Evolutionary conservation across 306 rosid species (phyloP), one percentile per base, ranked within the genome.

Genomic region (Oemleria cerasiformis): DNA sequence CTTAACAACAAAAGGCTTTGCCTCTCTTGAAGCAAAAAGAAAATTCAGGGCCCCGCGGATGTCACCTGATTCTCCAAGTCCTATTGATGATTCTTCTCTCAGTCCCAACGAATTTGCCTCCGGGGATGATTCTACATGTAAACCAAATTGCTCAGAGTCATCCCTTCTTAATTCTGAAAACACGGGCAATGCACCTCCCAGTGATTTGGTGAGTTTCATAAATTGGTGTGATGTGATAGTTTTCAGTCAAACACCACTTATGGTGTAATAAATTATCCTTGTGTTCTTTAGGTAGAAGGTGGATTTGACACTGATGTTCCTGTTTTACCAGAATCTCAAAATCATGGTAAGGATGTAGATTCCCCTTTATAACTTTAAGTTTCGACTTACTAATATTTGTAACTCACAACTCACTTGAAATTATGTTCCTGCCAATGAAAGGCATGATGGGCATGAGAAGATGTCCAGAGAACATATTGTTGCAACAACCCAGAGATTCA

Each of bases 21-120:
- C 97, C 70, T 89, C 99, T 61, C 88, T 89, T 68, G 99, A 94
- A 81, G 96, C 96, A 42, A 94, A 88, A 81, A 86, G 92, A 79
- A 85, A 94, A 21, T 94, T 91, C 80, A 83, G 79, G 77, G 95
- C 90, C 19, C 99, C 99, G n/a, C 83, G 88, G 73, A 54, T 50
- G 20, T 91, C 95, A 63, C 92, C 96, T 63, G 79, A 81, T 65
- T 75, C 79, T 64, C 82, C 82, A 53, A 83, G 72, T 75, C 69
- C 81, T 59, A 50, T 61, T 56, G 74, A 81, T 61, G 74, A 72
- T 70, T 75, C 87, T 77, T 79, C 86, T 67, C 65, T 42, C 64
- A 69, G 78, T 81, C 82, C 83, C 61, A 63, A 41, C 55, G 90
- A 80, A 59, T 59, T 53, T 7, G 75, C 67, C 65, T 72, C 61